phyloP scores from a whole-genome alignment of 768 basidiomycete genomes.

The Agaricus sinodeliciosus region DNA sequence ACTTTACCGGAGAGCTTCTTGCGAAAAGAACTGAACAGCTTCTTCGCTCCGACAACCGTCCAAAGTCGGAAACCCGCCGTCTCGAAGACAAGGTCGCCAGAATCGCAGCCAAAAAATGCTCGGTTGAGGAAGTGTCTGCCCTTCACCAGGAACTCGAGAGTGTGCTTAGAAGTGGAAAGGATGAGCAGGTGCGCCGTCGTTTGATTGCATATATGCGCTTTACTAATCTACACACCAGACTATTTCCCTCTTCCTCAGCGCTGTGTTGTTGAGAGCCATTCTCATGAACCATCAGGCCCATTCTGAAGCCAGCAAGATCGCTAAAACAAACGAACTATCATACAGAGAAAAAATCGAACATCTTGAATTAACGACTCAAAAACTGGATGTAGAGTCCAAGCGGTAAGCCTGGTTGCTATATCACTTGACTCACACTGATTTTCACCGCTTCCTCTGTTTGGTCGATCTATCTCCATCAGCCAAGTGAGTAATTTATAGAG shows the following conservation, averaged over 20 bases:
- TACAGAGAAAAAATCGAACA: constrained; percentile 65
- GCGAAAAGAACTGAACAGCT: constrained; percentile 44
- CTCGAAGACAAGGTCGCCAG: constrained; percentile 75
- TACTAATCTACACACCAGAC: constrained; percentile 30
- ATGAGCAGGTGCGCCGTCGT: constrained; percentile 53
- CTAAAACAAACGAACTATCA: constrained; percentile 54
- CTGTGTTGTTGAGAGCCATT: constrained; percentile 75
- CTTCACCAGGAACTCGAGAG: constrained; percentile 76
- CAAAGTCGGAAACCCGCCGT: constrained; percentile 51
- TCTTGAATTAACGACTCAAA: constrained; percentile 46
- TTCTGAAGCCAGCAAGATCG: constrained; percentile 65
- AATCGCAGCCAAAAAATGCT: constrained; percentile 81
- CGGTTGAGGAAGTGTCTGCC: constrained; percentile 75
- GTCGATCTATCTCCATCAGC: constrained; percentile 27
- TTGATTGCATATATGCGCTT: constrained; percentile 14
- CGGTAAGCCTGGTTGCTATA: constrained; percentile 41
- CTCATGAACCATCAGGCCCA: constrained; percentile 78
- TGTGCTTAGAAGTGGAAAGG: constrained; percentile 63
- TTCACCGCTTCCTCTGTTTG: constrained; percentile 10
- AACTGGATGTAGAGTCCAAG: constrained; percentile 65
- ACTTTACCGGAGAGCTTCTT: constrained; percentile 32
- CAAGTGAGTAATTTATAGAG: constrained; percentile 43
- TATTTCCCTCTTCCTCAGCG: constrained; percentile 67
- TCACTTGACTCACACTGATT: constrained; percentile 6
- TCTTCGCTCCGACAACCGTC: constrained; percentile 37